These are phyloP conservation scores for Paulownia fortunei DNA, from an alignment of 257 asterid species.

Conservation along the genomic window DNA sequence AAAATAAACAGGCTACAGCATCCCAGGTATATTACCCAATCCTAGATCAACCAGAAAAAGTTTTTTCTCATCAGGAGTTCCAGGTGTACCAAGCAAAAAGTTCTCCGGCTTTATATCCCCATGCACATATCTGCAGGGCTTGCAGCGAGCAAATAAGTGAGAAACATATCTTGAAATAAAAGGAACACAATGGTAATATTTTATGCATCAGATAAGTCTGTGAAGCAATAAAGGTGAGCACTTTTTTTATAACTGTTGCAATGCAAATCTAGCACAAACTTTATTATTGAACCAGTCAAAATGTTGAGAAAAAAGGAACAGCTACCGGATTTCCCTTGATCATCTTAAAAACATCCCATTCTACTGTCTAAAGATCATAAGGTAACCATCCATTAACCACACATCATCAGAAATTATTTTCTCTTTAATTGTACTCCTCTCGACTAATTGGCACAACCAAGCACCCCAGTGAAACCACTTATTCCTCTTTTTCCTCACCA, in stretches of 20 bases:
- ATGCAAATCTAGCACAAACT: background rate
- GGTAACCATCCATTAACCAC: background rate
- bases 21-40: constrained; percentile 49
- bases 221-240: background rate
- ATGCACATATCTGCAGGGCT: constrained; percentile 64
- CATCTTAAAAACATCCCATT: background rate
- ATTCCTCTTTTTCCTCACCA: background rate
- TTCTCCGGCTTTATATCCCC: constrained; percentile 88
- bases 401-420: background rate
- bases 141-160: background rate
- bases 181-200: background rate
- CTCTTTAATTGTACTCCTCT: background rate
- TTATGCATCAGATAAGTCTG: background rate
- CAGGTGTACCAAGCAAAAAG: constrained; percentile 80
- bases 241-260: background rate
- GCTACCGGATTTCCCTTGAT: background rate
- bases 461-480: background rate
- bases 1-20: constrained; percentile 1
- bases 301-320: background rate
- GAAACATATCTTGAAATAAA: background rate
- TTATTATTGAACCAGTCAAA: background rate
- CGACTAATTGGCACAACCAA: background rate
- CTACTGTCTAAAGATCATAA: too few relatives aligned
- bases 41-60: constrained; percentile 81
- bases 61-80: constrained; percentile 77